Base-by-base conservation (phyloP, 208 protist genomes). In the Trypanosoma mega region DNA sequence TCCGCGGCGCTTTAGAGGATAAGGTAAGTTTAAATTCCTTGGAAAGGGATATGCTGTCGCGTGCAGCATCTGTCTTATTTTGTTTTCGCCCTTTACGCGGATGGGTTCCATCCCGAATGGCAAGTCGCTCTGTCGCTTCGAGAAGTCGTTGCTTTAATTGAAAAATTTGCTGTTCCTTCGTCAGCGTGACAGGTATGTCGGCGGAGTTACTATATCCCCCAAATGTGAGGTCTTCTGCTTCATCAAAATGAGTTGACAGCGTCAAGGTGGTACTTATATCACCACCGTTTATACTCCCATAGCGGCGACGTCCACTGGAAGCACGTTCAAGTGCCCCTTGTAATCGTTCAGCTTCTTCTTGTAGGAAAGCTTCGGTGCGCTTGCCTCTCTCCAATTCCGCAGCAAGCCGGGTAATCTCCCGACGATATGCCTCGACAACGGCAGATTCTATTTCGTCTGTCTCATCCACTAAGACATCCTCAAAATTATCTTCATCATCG, bases 131-230 rank as follows among this genome's bases (percentile, higher is more conserved):
- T 54, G 85, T 86, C 2, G 78, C 81, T 36, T 63, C 51, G n/a
- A 84, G 63, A 6, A 94, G 68, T 7, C 87, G 83, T 67, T 87
- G 75, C 74, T 91, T 89, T 23, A 94, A 64, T 11, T 87, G 75
- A 61, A 78, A 84, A 20, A 94, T 87, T 51, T 94, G 87, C 68
- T 94, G 87, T 66, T 94, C 81, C 74, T 94, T 94, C 11, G 61
- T 70, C 14, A 88, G 71, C 52, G 82, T 77, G 21, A 80, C 43
- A 48, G 74, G 67, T 14, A 62, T 14, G 21, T 31, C 51, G 31
- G 30, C 18, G 3, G n/a, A 3, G 4, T 18, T 57, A 5, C 16
- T 11, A 24, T 14, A 43, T 4, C 14, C 21, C 3, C 18, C 9
- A 52, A 27, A 34, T 2, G 11, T 27, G 33, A n/a, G n/a, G n/a